A percentile compares a stretch with the other conserved stretches of the same genome.
Conservation (phyloP, 148 eudicot species). For the Dianthus caryophyllus region DNA sequence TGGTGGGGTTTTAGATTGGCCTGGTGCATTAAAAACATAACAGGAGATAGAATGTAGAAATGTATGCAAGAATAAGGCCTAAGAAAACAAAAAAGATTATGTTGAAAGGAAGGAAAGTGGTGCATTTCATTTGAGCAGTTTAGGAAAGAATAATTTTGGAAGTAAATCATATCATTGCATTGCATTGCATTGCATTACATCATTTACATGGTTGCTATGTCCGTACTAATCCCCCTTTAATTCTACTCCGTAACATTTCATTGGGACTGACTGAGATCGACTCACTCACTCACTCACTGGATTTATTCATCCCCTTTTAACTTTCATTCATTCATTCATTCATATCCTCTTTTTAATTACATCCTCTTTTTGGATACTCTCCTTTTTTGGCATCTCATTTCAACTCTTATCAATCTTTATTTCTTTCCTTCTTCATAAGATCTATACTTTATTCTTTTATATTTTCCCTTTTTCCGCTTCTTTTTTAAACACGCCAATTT, state of each 20-base stretch:
- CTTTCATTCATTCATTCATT: neutral
- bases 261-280: too few relatives aligned
- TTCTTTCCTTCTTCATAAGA: slow-evolving; percentile 21
- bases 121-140: slow-evolving; percentile 1
- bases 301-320: neutral
- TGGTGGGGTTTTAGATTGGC: too few relatives aligned
- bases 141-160: slow-evolving; percentile 10
- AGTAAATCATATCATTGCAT: neutral
- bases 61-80: neutral
- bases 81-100: neutral
- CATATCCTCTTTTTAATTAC: neutral
- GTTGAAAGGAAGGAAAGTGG: neutral
- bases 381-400: slow-evolving; percentile 1
- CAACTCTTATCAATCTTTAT: neutral
- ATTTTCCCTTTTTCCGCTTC: neutral
- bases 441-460: neutral
- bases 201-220: too few relatives aligned
- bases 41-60: neutral
- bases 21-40: too few relatives aligned
- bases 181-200: slow-evolving; percentile 1
- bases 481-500: neutral
- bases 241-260: too few relatives aligned
- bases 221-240: neutral
- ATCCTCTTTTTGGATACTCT: neutral
- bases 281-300: too few relatives aligned